Evolutionary conservation across 768 basidiomycete species (phyloP), one percentile per base, ranked within the genome.

Genomic region (Zangia roseola): DNA sequence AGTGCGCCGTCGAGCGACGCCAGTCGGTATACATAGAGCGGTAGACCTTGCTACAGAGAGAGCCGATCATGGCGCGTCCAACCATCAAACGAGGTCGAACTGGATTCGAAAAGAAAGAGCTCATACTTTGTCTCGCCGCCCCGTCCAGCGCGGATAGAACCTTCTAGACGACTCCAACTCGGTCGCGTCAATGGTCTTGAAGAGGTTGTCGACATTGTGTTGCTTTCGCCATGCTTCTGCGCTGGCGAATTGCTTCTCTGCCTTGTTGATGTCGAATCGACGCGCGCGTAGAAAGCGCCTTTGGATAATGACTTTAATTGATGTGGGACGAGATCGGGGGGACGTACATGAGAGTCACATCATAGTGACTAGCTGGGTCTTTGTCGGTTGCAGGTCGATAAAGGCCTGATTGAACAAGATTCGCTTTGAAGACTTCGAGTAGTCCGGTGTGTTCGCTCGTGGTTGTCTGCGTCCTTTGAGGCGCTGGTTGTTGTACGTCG

Each of bases 201-300:
- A 91, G 12, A 91, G 70, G n/a, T 73, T 71, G 25, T 80, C 75
- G 3, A 92, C 81, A 26, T 79, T 64, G 58, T 85, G 72, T 58
- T 79, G 69, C 57, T 72, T 73, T 52, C 88, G 71, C 91, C 91
- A 94, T 5, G 73, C 71, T 58, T 86, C 81, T 0, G 85, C 71
- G 14, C 78, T 76, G 2, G 80, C 65, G 60, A 91, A 91, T 61
- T 92, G 88, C 51, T 80, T 79, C 65, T 80, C 73, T 0, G 90
- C 89, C 50, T 79, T 78, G 17, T 67, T 56, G 13, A 76, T 69
- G 50, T 88, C 78, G 62, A 83, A 92, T 48, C 74, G 74, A 50
- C 91, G 75, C 6, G 91, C 91, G n/a, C 89, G 79, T 3, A 93
- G 78, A 62, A 91, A 93, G 10, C 91, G 86, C 21, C 91, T 92